Evolutionary conservation across 164 flowering plant genomes (phyloP), one percentile per base, ranked within the genome.

Genomic region (Nelumbo lutea): DNA sequence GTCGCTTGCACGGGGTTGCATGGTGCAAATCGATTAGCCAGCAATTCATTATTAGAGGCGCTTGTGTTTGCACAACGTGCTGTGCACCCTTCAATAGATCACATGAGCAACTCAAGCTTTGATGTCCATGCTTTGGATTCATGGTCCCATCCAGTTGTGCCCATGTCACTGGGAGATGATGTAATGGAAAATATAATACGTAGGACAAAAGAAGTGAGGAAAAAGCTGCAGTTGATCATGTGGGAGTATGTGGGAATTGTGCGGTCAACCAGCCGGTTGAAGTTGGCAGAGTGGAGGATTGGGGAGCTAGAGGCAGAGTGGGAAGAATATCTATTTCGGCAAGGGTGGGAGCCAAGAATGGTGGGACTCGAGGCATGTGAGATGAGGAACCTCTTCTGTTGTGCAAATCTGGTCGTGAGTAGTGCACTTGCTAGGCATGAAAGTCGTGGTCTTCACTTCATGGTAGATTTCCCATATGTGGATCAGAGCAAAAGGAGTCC

Each of bases 1-100:
- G 97, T 92, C 52, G 99, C 99, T 14, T 95, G 99, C 82, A 89
- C 99, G 1, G 99, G 99, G 40, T 77, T 95, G 76, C 99, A 95
- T 72, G 97, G 99, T n/a, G 99, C 99, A 48, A 95, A 95, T 75
- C 73, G 99, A 60, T 89, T 95, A 5, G 97, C 99, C 2, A 95
- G 99, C 78, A 95, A 95, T 77, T 95, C 99, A 27, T 77, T 95
- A 73, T 93, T 95, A 42, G 99, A 95, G 78, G 99, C 99, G 1
- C 79, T 95, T 1, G 99, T 95, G 14, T 95, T 95, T 79, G 96
- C 99, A 41, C 83, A 87, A 57, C 72, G 99, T 67, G 97, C 99
- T 2, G 94, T 90, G 56, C 78, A 75, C 70, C 97, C 99, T 47
- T 95, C 99, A 9, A 79, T 92, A 62, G 86, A 88, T 42, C 94